Conservation (phyloP, 129 eudicot genomes). For the Arctium minus region DNA sequence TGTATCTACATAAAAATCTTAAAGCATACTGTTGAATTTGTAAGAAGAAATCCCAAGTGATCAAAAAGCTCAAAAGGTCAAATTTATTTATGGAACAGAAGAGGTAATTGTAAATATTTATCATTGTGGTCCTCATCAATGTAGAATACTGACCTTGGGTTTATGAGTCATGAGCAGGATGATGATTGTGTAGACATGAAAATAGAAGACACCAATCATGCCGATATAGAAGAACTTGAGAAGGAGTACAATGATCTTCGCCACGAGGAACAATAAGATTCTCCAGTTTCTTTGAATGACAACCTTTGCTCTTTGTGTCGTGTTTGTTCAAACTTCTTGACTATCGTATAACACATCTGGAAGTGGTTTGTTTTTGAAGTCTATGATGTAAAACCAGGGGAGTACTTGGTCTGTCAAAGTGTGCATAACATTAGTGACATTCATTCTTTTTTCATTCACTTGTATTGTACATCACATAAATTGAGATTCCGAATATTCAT, state of each 20-base stretch:
- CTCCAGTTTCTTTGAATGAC: neutral
- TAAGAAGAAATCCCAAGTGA: neutral
- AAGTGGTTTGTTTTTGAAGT: neutral
- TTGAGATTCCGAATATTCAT: neutral
- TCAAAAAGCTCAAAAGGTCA: neutral
- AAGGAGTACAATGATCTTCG: conserved; percentile 62
- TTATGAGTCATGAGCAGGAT: conserved; percentile 17
- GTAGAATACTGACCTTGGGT: too few relatives aligned
- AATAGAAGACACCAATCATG: conserved; percentile 32
- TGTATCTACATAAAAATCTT: neutral
- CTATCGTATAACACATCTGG: neutral
- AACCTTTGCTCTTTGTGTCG: neutral
- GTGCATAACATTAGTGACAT: neutral
- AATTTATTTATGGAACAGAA: neutral
- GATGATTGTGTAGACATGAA: conserved; percentile 19
- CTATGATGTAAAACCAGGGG: neutral
- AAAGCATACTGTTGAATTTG: neutral
- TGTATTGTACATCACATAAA: neutral
- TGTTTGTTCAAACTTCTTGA: neutral
- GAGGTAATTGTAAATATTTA: neutral
- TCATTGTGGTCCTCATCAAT: too few relatives aligned
- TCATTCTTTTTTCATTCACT: neutral
- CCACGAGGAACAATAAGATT: conserved; percentile 73
- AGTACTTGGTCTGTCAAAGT: neutral
- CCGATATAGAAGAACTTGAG: conserved; percentile 86